A percentile compares a stretch with the other conserved stretches of the same genome.
These are phyloP conservation scores for Alternaria infectoria DNA, from an alignment of 2,329 filamentous ascomycete genomes.

Conservation along the genomic window DNA sequence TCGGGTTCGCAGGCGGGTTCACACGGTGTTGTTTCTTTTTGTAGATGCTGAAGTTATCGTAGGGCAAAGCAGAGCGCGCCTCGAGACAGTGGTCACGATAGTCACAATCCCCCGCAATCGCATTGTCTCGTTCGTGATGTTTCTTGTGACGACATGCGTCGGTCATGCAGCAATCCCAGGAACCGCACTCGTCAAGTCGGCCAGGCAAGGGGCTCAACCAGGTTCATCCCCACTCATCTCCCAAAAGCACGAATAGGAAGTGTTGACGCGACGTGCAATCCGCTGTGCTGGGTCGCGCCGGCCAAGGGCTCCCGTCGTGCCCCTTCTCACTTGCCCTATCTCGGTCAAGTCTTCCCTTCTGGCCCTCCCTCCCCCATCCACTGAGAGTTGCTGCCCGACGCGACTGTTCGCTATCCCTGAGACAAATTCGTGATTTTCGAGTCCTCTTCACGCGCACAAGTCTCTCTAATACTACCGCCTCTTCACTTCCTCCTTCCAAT, in stretches of 20 bases:
- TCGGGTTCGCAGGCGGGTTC: background rate
- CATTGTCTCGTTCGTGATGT: slow-evolving; percentile 9
- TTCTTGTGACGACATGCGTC: slow-evolving; percentile 12
- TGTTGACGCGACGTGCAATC: slow-evolving; percentile 5
- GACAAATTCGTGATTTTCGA: slow-evolving; percentile 1
- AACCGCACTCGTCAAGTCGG: background rate
- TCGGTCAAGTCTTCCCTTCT: slow-evolving; percentile 15
- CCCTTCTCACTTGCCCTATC: slow-evolving; percentile 19
- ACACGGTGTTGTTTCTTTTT: background rate
- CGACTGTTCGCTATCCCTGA: slow-evolving; percentile 11
- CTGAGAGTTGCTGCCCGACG: slow-evolving; percentile 21
- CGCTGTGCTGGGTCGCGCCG: slow-evolving; percentile 21
- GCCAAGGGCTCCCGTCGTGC: slow-evolving; percentile 14
- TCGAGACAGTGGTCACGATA: background rate
- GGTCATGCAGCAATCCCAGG: slow-evolving; percentile 20
- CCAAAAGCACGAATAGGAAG: slow-evolving; percentile 16
- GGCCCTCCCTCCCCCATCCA: background rate
- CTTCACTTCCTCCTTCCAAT: background rate
- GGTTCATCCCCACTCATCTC: background rate
- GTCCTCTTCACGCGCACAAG: background rate
- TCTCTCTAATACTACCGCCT: background rate
- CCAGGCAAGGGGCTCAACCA: background rate
- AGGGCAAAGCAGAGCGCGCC: background rate
- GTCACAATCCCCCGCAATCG: background rate
- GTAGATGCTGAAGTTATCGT: background rate